A percentile compares a stretch with the other conserved stretches of the same genome.
phyloP scores from a whole-genome alignment of 2,329 filamentous ascomycete genomes.

The Neonectria magnoliae region DNA sequence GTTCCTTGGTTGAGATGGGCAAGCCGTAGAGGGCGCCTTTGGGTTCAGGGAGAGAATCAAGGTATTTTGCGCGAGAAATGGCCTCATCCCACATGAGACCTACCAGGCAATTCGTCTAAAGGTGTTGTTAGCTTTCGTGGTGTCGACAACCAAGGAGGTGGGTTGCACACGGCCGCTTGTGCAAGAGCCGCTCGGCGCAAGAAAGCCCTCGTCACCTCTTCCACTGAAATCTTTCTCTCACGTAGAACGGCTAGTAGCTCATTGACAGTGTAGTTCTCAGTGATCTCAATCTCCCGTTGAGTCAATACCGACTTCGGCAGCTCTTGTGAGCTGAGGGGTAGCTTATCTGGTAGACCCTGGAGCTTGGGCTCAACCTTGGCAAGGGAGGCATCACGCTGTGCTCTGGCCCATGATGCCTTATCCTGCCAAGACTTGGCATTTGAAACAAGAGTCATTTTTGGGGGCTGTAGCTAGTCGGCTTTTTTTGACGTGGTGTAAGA shows the following conservation, averaged over 20 bases:
- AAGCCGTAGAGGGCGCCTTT: slow-evolving; percentile 48
- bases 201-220: slow-evolving; percentile 43
- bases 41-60: slow-evolving; percentile 47
- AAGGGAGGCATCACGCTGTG: slow-evolving; percentile 36
- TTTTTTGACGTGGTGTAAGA: background rate
- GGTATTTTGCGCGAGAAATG: slow-evolving; percentile 45
- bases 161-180: slow-evolving; percentile 36
- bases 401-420: slow-evolving; percentile 19
- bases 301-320: slow-evolving; percentile 39
- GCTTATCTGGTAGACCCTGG: slow-evolving; percentile 33
- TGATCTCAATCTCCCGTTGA: slow-evolving; percentile 41
- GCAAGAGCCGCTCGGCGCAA: slow-evolving; percentile 40
- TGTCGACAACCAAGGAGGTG: too few relatives aligned
- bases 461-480: background rate
- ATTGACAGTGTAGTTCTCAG: slow-evolving; percentile 38
- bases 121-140: slow-evolving; percentile 1
- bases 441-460: slow-evolving; percentile 10
- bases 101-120: slow-evolving; percentile 47
- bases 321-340: slow-evolving; percentile 37
- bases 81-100: slow-evolving; percentile 50
- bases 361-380: slow-evolving; percentile 42
- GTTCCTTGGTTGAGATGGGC: slow-evolving; percentile 49
- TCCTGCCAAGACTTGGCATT: slow-evolving; percentile 18
- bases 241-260: slow-evolving; percentile 35
- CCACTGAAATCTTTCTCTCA: slow-evolving; percentile 36